Evolutionary conservation across 257 asterid genomes (phyloP), one percentile per base, ranked within the genome.

Genomic region (Verbena officinalis): DNA sequence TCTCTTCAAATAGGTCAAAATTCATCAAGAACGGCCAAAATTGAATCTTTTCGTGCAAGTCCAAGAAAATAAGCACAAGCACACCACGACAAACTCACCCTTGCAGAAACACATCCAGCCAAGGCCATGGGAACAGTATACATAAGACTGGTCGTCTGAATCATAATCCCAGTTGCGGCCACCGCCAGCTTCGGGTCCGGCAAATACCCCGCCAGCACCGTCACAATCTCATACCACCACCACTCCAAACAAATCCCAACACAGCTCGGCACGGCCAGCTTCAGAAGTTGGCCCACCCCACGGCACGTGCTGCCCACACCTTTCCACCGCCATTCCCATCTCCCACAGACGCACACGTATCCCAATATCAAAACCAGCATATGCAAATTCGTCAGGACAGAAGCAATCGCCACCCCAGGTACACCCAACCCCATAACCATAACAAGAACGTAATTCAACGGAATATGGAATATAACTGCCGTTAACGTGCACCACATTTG

Each of bases 221-320:
- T 86, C 67, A 88, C 92, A 43, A 91, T 89, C 81, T 91, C 98
- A 42, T 91, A 91, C 96, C 98, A 91, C 98, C 98, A 91, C 98
- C 98, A 91, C 75, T 91, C 98, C 74, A 88, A 75, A 69, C 98
- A 91, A 20, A 91, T 91, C 52, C 98, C 96, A 9, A 80, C 33
- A 59, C 96, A 91, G 70, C 98, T 91, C 11, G 91, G 95, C 66
- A 88, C 84, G 0, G 98, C 95, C 78, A 88, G 50, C 73, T 61
- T 84, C 56, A 91, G 69, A 52, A 86, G 67, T 21, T 77, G 77
- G 20, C 84, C 79, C 54, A 85, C 40, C 53, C 86, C 94, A 10
- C 72, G 70, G 49, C 83, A 76, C 16, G 50, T 56, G 57, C 77
- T 77, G 17, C 72, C 82, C 24, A 67, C 74, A 8, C 65, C 78